Conservation (phyloP, 208 protist genomes). For the Chromosphaera perkinsii region DNA sequence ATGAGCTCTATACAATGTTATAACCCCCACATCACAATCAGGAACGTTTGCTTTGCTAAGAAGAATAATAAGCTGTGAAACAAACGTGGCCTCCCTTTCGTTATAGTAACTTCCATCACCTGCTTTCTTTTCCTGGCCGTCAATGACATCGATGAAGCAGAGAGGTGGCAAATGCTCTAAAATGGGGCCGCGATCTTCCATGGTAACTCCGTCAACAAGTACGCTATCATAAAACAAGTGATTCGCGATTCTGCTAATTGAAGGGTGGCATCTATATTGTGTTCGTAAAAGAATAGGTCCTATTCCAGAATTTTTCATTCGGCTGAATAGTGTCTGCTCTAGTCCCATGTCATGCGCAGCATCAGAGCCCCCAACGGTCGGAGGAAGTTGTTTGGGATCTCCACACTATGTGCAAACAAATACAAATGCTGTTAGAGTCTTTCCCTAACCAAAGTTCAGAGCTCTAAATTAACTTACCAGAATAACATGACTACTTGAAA, state of each 20-base stretch:
- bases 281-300: slow-evolving; percentile 56
- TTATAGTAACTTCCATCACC: slow-evolving; percentile 7
- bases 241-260: slow-evolving; percentile 36
- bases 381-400: slow-evolving; percentile 68
- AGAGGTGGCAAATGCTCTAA: slow-evolving; percentile 32
- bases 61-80: not conserved
- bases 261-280: slow-evolving; percentile 61
- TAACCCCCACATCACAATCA: slow-evolving; percentile 13
- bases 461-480: slow-evolving; percentile 5
- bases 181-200: slow-evolving; percentile 15
- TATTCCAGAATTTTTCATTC: slow-evolving; percentile 40
- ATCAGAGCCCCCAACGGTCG: slow-evolving; percentile 43
- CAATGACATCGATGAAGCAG: slow-evolving; percentile 24
- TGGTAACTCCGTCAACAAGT: slow-evolving; percentile 34
- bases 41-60: not conserved
- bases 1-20: slow-evolving; percentile 32
- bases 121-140: slow-evolving; percentile 28
- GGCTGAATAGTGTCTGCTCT: slow-evolving; percentile 65
- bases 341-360: slow-evolving; percentile 33
- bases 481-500: slow-evolving; percentile 36
- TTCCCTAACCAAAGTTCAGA: not conserved
- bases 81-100: not conserved
- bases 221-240: slow-evolving; percentile 42
- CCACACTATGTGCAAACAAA: slow-evolving; percentile 37
- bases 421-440: slow-evolving; percentile 9